Evolutionary conservation across 2,329 filamentous ascomycete species (phyloP).

Genomic region (Mycosphaerelloides madeirae): DNA sequence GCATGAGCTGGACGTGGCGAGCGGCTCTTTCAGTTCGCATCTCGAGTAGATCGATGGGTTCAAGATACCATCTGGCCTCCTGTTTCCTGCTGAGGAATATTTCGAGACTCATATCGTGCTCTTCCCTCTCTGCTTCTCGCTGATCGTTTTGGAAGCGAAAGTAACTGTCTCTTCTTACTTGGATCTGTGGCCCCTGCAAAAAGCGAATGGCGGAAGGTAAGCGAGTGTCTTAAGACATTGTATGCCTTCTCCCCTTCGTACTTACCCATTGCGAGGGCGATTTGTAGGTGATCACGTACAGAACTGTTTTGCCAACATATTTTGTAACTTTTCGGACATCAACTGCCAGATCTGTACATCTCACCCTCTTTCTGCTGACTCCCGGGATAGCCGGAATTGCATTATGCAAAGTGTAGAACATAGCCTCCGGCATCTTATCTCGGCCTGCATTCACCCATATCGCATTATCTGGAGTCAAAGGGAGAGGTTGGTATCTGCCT

Average conservation of each 20-base stretch:
- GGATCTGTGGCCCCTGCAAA: conserved; percentile 4
- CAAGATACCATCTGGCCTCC: conserved; percentile 7
- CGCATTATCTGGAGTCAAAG: conserved; percentile 8
- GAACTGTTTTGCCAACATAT: conserved; percentile 5
- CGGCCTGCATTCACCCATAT: conserved; percentile 8
- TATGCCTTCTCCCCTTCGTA: no score
- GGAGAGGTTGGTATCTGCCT: conserved; percentile 8
- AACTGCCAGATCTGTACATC: conserved; percentile 1
- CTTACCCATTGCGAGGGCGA: not conserved
- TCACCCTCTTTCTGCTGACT: not conserved
- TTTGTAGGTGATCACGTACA: conserved; percentile 4
- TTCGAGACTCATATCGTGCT: conserved; percentile 5
- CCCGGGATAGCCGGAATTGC: not conserved
- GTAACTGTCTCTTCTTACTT: conserved; percentile 3
- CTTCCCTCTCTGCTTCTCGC: conserved; percentile 1
- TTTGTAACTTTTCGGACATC: conserved; percentile 7
- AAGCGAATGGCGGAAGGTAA: no score
- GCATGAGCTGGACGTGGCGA: conserved; percentile 7
- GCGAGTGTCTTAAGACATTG: no score
- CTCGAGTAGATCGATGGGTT: conserved; percentile 11
- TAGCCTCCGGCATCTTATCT: conserved; percentile 5
- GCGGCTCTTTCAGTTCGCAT: conserved; percentile 10
- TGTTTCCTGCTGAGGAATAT: conserved; percentile 7
- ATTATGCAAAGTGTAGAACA: conserved; percentile 12
- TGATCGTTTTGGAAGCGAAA: conserved; percentile 3